phyloP scores from a whole-genome alignment of 2,329 filamentous ascomycete genomes.

The Trichoderma asperellum region DNA sequence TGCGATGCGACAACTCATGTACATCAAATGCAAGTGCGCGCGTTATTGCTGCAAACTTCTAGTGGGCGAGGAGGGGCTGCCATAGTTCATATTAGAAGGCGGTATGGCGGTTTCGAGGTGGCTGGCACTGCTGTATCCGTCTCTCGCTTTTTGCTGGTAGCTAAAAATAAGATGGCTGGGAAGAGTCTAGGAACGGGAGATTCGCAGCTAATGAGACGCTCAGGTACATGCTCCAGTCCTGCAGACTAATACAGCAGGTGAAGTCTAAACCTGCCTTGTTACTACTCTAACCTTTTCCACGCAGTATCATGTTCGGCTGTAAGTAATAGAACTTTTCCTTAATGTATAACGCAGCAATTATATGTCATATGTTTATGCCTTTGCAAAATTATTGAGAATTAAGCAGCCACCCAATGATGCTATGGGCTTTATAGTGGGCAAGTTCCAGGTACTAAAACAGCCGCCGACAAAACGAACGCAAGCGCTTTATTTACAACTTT shows the following conservation, averaged over 20 bases:
- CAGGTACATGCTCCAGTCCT: neutral
- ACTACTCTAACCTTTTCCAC: neutral
- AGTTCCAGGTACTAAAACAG: neutral
- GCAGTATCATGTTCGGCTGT: neutral
- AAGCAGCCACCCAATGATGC: neutral
- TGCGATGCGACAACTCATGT: slow-evolving; percentile 23
- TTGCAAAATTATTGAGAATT: neutral
- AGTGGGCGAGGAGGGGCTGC: slow-evolving; percentile 1
- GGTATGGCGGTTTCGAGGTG: slow-evolving; percentile 16
- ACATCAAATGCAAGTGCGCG: slow-evolving; percentile 13
- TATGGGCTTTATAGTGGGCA: neutral
- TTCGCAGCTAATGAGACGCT: slow-evolving; percentile 4
- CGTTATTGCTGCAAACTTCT: slow-evolving; percentile 9
- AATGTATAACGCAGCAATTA: too few species aligned
- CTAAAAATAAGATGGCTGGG: slow-evolving; percentile 24
- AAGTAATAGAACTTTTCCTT: neutral
- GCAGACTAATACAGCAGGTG: neutral
- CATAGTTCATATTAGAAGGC: slow-evolving; percentile 2
- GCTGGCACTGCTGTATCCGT: slow-evolving; percentile 7
- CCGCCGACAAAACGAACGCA: too few species aligned
- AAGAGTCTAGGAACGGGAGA: slow-evolving; percentile 9
- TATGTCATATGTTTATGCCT: neutral
- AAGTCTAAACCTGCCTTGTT: neutral
- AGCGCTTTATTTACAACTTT: neutral
- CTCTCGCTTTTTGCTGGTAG: neutral